Conservation (phyloP, 345 rosid genomes). For the Odontarrhena argentea region DNA sequence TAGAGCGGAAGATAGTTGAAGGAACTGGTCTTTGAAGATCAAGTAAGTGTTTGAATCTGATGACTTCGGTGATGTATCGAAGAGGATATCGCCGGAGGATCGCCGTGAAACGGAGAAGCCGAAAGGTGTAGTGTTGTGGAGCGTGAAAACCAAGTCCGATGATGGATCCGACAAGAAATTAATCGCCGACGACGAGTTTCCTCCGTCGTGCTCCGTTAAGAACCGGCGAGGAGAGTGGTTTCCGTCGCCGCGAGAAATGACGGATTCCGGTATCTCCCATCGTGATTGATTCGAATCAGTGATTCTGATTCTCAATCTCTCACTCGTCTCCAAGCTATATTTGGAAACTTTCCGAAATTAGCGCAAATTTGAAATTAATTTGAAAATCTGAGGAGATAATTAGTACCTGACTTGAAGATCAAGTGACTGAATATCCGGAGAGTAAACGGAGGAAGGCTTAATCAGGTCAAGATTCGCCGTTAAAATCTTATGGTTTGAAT, state of each 20-base stretch:
- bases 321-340: constrained; percentile 53
- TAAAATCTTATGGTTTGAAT: constrained; percentile 36
- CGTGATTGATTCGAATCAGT: constrained; percentile 50
- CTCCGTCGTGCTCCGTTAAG: constrained; percentile 13
- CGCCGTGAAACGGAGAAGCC: constrained; percentile 60
- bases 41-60: constrained; percentile 45
- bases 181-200: constrained; percentile 13
- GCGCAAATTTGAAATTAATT: not conserved
- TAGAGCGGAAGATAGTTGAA: constrained; percentile 62
- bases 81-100: constrained; percentile 68
- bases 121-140: constrained; percentile 61
- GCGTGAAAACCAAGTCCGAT: constrained; percentile 61
- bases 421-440: constrained; percentile 55
- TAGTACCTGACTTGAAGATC: constrained; percentile 50
- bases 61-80: constrained; percentile 48
- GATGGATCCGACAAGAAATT: constrained; percentile 32
- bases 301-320: constrained; percentile 55
- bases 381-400: not conserved
- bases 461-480: constrained; percentile 53
- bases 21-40: constrained; percentile 74
- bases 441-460: constrained; percentile 43
- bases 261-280: constrained; percentile 64
- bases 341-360: constrained; percentile 4
- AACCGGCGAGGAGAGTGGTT: constrained; percentile 27
- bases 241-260: constrained; percentile 47